Conservation (phyloP, 1,284 basidiomycete species). For the Takashimella koratensis region DNA sequence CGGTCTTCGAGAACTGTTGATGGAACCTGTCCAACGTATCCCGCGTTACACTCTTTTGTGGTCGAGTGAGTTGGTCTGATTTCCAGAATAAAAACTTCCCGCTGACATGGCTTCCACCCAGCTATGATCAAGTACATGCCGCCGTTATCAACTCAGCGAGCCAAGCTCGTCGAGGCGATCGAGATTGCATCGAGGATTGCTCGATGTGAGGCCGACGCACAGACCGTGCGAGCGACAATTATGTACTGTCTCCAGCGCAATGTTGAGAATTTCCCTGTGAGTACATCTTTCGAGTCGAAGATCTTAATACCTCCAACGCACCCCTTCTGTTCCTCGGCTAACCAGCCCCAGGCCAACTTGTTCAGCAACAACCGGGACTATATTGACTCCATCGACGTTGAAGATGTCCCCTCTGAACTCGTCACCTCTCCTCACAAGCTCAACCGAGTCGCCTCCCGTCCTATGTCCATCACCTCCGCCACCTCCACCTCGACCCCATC, state of each 20-base stretch:
- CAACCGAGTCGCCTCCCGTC: conserved; percentile 9
- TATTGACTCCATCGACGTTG: conserved; percentile 90
- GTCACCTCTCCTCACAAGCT: conserved; percentile 11
- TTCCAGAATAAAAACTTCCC: no score
- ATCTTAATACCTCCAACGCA: no score
- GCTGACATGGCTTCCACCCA: conserved; percentile 29
- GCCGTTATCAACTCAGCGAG: conserved; percentile 69
- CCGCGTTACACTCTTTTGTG: conserved; percentile 93
- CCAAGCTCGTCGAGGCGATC: conserved; percentile 77
- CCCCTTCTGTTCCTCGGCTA: no score
- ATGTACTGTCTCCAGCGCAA: conserved; percentile 81
- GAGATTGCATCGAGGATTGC: conserved; percentile 88
- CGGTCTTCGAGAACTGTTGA: conserved; percentile 87
- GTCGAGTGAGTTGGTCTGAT: conserved; percentile 53
- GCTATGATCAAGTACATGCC: conserved; percentile 83
- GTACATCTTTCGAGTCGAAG: conserved; percentile 14
- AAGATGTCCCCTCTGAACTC: conserved; percentile 66
- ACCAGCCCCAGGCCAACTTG: conserved; percentile 62
- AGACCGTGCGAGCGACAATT: conserved; percentile 81
- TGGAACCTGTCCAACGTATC: conserved; percentile 99
- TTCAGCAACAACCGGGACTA: conserved; percentile 83
- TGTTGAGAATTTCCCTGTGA: conserved; percentile 81
- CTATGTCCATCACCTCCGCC: conserved; percentile 25
- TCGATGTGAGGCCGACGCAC: conserved; percentile 84
- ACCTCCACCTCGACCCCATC: conserved; percentile 59